Evolutionary conservation across 2,329 filamentous ascomycete species (phyloP).

Genomic region (Diaporthe aspalathi): DNA sequence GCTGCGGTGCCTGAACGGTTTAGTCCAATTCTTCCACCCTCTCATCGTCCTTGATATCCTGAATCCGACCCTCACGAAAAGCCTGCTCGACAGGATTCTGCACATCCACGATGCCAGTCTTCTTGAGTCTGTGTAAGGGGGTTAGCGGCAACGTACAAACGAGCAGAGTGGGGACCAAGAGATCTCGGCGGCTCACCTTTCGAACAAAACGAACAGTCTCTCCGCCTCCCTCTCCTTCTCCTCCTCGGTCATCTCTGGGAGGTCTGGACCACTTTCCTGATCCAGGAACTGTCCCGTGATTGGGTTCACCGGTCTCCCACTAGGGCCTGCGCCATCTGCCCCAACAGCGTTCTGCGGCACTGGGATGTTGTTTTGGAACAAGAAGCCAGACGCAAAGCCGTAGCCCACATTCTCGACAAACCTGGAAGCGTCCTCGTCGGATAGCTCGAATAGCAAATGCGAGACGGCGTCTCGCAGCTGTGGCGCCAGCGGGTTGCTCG

Average conservation of each 20-base stretch:
- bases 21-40: constrained; percentile 56
- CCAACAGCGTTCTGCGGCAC: constrained; percentile 76
- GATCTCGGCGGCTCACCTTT: constrained; percentile 68
- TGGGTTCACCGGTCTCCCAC: constrained; percentile 74
- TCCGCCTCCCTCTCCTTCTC: constrained; percentile 95
- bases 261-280: constrained; percentile 68
- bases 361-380: constrained; percentile 85
- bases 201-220: constrained; percentile 88
- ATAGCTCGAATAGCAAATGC: constrained; percentile 86
- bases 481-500: constrained; percentile 77
- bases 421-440: constrained; percentile 79
- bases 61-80: constrained; percentile 74
- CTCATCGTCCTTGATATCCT: constrained; percentile 74
- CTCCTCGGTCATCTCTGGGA: constrained; percentile 84
- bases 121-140: constrained; percentile 64
- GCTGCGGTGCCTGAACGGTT: constrained; percentile 25
- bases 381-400: constrained; percentile 90
- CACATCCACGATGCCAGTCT: constrained; percentile 80
- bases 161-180: not conserved
- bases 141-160: constrained; percentile 38
- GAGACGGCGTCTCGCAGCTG: constrained; percentile 81
- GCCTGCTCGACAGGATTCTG: constrained; percentile 83
- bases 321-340: constrained; percentile 51
- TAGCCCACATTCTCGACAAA: constrained; percentile 96
- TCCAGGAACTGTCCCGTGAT: constrained; percentile 87